phyloP scores from a whole-genome alignment of 2,329 filamentous ascomycete genomes.

The Penicillium verrucosum region DNA sequence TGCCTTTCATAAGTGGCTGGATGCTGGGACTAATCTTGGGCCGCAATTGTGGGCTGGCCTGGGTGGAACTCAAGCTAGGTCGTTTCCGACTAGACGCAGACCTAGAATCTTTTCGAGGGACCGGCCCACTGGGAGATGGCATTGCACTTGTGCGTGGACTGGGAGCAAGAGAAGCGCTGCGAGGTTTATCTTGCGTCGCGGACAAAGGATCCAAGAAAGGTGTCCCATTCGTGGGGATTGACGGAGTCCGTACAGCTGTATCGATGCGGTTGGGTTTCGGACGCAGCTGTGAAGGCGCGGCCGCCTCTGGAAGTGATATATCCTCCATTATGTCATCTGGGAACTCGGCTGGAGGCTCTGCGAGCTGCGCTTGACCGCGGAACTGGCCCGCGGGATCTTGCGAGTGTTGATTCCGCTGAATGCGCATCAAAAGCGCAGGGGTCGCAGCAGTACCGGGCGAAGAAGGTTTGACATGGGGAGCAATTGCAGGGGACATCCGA shows the following conservation, averaged over 20 bases:
- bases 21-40: constrained; percentile 93
- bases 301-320: constrained; percentile 71
- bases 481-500: constrained; percentile 41
- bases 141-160: constrained; percentile 55
- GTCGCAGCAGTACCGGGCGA: constrained; percentile 64
- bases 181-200: constrained; percentile 27
- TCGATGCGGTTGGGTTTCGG: constrained; percentile 52
- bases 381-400: constrained; percentile 40
- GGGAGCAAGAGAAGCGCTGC: constrained; percentile 41
- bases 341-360: constrained; percentile 38
- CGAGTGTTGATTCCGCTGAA: constrained; percentile 51
- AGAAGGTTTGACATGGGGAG: constrained; percentile 28
- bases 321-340: constrained; percentile 61
- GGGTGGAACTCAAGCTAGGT: constrained; percentile 65
- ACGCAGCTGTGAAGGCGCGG: constrained; percentile 44
- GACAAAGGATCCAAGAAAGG: constrained; percentile 42
- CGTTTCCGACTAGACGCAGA: constrained; percentile 58
- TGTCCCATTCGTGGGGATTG: constrained; percentile 63
- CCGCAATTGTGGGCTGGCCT: constrained; percentile 80
- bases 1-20: constrained; percentile 78
- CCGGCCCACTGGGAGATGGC: constrained; percentile 49
- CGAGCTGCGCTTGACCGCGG: constrained; percentile 32
- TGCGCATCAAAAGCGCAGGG: constrained; percentile 81
- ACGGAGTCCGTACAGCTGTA: constrained; percentile 49
- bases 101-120: constrained; percentile 47